These are phyloP conservation scores for Lichtheimia ornata DNA, from an alignment of 371 early-diverging fungal genomes.

Conservation along the genomic window DNA sequence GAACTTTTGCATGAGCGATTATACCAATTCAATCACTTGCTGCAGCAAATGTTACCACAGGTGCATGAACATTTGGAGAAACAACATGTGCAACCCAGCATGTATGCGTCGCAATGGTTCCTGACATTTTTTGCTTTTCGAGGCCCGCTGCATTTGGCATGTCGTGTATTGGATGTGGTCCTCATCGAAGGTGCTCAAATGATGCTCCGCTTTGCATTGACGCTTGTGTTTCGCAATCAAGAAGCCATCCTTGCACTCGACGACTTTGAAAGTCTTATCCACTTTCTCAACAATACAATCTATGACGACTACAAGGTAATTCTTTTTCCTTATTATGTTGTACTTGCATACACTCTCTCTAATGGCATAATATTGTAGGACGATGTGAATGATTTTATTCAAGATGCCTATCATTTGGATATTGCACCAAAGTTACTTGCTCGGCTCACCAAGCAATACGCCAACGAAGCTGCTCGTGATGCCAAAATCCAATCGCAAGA, in stretches of 20 bases:
- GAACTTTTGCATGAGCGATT: constrained; percentile 76
- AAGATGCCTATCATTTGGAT: constrained; percentile 35
- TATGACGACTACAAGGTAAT: constrained; percentile 75
- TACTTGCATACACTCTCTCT: too few relatives aligned
- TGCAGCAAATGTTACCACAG: constrained; percentile 73
- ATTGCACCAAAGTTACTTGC: constrained; percentile 21
- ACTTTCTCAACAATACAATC: constrained; percentile 77
- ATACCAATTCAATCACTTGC: constrained; percentile 83
- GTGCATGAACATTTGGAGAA: constrained; percentile 67
- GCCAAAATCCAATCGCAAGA: constrained; percentile 32
- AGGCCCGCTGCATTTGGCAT: constrained; percentile 80
- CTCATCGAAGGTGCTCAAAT: constrained; percentile 86
- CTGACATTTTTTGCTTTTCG: constrained; percentile 85
- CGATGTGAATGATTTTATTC: constrained; percentile 26
- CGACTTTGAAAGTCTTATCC: constrained; percentile 77
- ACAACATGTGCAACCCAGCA: constrained; percentile 71
- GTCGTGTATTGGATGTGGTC: constrained; percentile 87
- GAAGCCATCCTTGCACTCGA: constrained; percentile 70
- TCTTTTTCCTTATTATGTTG: too few relatives aligned
- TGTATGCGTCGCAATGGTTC: constrained; percentile 87
- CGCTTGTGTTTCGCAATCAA: constrained; percentile 80
- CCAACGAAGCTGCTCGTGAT: constrained; percentile 27
- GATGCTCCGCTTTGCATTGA: constrained; percentile 81
- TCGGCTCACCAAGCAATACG: constrained; percentile 32
- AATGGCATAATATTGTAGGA: constrained; percentile 8